Evolutionary conservation across 164 flowering plant genomes (phyloP).

Genomic region (Liquidambar formosana): DNA sequence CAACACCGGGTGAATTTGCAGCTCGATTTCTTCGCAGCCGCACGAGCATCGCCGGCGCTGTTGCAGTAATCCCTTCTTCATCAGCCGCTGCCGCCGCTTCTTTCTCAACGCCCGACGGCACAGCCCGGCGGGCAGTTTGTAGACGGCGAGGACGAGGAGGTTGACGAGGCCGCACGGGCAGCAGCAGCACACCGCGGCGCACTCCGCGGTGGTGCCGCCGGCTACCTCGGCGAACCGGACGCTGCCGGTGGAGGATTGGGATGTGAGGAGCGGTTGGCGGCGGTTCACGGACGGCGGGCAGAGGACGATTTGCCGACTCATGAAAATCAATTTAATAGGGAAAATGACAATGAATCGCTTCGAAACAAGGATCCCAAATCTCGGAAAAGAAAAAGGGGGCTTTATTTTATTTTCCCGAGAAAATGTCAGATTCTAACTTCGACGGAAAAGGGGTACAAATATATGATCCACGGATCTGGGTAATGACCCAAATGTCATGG

Average conservation of each 20-base stretch:
- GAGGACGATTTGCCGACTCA: constrained; percentile 1
- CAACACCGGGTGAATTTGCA: constrained; percentile 29
- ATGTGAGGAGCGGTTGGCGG: constrained; percentile 27
- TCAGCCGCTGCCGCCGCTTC: constrained; percentile 30
- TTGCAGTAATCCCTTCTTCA: constrained; percentile 32
- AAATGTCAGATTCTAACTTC: no score
- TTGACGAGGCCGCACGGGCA: constrained; percentile 74
- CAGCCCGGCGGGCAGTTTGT: constrained; percentile 76
- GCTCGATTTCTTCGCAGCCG: constrained; percentile 39
- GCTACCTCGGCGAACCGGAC: constrained; percentile 64
- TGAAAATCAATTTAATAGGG: no score
- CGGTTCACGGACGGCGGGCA: constrained; percentile 24
- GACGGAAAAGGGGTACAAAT: no score
- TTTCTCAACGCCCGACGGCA: constrained; percentile 53
- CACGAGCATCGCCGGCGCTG: constrained; percentile 25
- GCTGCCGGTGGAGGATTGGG: constrained; percentile 18
- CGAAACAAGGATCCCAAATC: no score
- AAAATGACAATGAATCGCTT: background rate
- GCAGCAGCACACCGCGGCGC: constrained; percentile 88
- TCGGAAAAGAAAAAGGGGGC: no score
- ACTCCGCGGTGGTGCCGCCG: constrained; percentile 80
- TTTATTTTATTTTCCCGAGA: no score
- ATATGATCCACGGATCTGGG: no score
- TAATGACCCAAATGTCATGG: no score
- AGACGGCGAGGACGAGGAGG: constrained; percentile 56